Evolutionary conservation across 2,329 filamentous ascomycete species (phyloP), one percentile per base, ranked within the genome.

Genomic region (Aspergillus ibericus): DNA sequence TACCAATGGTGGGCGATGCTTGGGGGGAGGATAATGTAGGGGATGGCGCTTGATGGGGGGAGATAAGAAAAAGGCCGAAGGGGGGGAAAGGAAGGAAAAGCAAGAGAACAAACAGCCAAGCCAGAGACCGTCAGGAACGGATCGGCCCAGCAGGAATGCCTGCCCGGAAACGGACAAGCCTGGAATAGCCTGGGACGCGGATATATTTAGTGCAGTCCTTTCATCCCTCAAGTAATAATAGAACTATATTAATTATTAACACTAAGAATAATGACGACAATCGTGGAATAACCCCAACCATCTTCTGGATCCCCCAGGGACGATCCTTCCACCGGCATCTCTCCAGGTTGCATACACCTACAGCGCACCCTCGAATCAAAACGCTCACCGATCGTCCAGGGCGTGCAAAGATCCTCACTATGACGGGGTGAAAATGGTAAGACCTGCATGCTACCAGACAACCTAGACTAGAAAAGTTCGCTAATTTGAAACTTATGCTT

Each of bases 141-240:
- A 20, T 16, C 38, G 20, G 38, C 38, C 5, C 29, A 20, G 38
- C 38, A 42, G 18, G 38, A 55, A 42, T 55, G 42, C 52, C 44
- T 32, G 47, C 18, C 47, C 32, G 52, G 22, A 59, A 49, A 48
- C 38, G 38, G 38, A 54, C 12, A 55, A 55, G 40, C 48, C 56
- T 25, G 38, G 47, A 47, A 48, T 32, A 42, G 38, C 12, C 5
- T 42, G 38, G 18, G 20, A 20, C 8, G 4, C 5, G 20, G 38
- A 20, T 42, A 42, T 42, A 42, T 42, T 42, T 42, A 42, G 38
- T 42, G 18, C 16, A 18, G 38, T 18, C 38, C 16, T 42, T 18
- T 32, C 29, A 32, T 32, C 8, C 8, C 8, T 9, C 29, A 8
- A 32, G 29, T 32, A 25, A 25, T 25, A 25, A 25, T 25, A 25